Evolutionary conservation across 306 rosid species (phyloP), one percentile per base, ranked within the genome.

Genomic region (Lathyrus sativus): DNA sequence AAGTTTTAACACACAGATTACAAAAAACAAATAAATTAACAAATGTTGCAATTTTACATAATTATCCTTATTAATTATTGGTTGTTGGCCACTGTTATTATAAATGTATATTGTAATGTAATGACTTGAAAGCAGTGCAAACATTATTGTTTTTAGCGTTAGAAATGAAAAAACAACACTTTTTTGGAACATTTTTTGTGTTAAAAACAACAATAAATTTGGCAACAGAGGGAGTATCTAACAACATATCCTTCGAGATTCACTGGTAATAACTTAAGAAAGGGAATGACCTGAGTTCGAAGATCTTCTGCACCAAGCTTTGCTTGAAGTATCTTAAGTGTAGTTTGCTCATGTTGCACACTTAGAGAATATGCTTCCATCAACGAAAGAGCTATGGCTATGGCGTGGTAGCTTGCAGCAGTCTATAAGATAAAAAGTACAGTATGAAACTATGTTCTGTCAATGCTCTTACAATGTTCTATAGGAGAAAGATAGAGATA

Each of bases 351-450:
- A 43, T 93, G 98, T 78, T 93, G 98, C 67, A 93, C 95, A 35
- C 98, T 93, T 65, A 93, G 84, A 68, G 98, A 85, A 80, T 83
- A 93, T 19, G 98, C 97, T 77, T 93, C 98, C 97, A 93, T 93
- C 78, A 93, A 81, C 14, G 98, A 93, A 71, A 93, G 90, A 59
- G 98, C 98, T 79, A 93, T 93, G 61, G 98, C 98, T 66, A 93
- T 93, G 78, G 98, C 98, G 54, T 93, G 98, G 83, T 88, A 93
- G 78, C 98, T 93, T 37, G 98, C 97, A 24, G 97, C 98, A 79
- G 98, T 93, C 97, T 93, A 78, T 43, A 78, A 51, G 56, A 68
- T 13, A 26, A 82, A 74, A 64, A 71, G 3, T 39, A 73, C 46
- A 24, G 12, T 39, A 31, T 54, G 38, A 74, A 68, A 62, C 59